Conservation (phyloP, 768 basidiomycete species). For the Infundibulicybe gibba region DNA sequence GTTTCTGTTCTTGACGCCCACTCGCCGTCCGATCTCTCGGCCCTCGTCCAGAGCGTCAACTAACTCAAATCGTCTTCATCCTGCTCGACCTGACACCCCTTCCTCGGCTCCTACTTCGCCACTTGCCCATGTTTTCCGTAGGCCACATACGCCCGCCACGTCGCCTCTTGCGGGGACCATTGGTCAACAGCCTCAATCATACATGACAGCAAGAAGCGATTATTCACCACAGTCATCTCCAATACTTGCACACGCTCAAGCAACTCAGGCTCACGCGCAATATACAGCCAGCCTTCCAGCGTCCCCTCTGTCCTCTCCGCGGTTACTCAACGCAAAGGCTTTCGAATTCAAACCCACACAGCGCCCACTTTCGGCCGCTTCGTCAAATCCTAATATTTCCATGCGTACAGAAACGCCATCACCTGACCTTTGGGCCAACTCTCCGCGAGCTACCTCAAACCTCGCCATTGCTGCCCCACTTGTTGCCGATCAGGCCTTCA, state of each 20-base stretch:
- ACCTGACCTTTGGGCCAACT: constrained; percentile 83
- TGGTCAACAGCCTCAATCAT: constrained; percentile 38
- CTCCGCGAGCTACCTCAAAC: constrained; percentile 71
- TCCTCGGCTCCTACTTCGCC: constrained; percentile 75
- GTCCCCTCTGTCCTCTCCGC: constrained; percentile 82
- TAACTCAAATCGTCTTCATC: constrained; percentile 58
- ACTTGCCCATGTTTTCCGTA: constrained; percentile 66
- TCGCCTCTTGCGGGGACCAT: constrained; percentile 70
- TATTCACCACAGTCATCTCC: constrained; percentile 70
- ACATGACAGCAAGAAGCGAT: constrained; percentile 51
- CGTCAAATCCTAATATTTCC: constrained; percentile 54
- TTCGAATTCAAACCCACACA: constrained; percentile 84
- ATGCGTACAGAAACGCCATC: constrained; percentile 78
- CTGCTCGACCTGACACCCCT: constrained; percentile 72
- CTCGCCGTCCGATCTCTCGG: constrained; percentile 72
- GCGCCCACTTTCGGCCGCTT: constrained; percentile 74
- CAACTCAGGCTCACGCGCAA: constrained; percentile 53
- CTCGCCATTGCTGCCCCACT: constrained; percentile 91
- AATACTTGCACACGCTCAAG: constrained; percentile 52
- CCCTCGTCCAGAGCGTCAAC: constrained; percentile 79
- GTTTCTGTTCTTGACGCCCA: constrained; percentile 79
- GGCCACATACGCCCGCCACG: constrained; percentile 75
- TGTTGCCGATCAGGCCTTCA: constrained; percentile 61
- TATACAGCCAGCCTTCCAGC: constrained; percentile 80
- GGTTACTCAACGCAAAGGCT: constrained; percentile 86